Percentiles rank a stretch among this genome's conserved stretches.
Conservation (phyloP, 2,329 filamentous ascomycete genomes). For the Botryotinia calthae region DNA sequence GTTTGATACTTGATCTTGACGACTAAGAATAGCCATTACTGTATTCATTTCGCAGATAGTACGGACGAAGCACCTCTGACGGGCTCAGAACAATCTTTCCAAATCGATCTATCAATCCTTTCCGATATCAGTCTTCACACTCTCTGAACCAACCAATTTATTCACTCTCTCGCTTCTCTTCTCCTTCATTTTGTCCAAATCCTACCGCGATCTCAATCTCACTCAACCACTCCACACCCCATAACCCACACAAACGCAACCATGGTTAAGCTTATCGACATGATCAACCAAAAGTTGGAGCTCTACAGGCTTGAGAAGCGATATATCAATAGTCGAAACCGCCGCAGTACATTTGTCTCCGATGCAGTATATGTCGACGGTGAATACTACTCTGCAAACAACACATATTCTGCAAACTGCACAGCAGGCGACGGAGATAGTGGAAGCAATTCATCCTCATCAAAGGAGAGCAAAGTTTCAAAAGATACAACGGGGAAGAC, state of each 20-base stretch:
- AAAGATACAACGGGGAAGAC: slow-evolving; percentile 20
- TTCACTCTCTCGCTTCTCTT: neutral
- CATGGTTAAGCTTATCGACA: slow-evolving; percentile 50
- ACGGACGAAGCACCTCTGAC: neutral
- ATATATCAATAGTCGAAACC: slow-evolving; percentile 83
- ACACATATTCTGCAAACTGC: slow-evolving; percentile 13
- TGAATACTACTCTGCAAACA: slow-evolving; percentile 59
- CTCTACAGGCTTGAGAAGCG: slow-evolving; percentile 93
- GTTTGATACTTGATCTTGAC: neutral
- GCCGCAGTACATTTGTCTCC: slow-evolving; percentile 84
- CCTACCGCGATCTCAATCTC: slow-evolving; percentile 3
- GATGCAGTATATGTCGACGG: slow-evolving; percentile 92
- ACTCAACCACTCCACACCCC: neutral
- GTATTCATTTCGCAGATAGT: neutral
- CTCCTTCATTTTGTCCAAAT: slow-evolving; percentile 4
- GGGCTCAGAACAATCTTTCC: neutral
- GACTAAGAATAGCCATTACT: neutral
- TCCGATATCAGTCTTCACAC: neutral
- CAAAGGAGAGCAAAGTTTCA: neutral
- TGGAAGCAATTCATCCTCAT: slow-evolving; percentile 14
- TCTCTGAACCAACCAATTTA: neutral
- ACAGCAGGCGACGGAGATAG: slow-evolving; percentile 19
- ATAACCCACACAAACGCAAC: slow-evolving; percentile 22
- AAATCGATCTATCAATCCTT: neutral
- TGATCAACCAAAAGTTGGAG: slow-evolving; percentile 71